Base-by-base conservation (phyloP, 345 rosid genomes). In the Luvunga scandens region DNA sequence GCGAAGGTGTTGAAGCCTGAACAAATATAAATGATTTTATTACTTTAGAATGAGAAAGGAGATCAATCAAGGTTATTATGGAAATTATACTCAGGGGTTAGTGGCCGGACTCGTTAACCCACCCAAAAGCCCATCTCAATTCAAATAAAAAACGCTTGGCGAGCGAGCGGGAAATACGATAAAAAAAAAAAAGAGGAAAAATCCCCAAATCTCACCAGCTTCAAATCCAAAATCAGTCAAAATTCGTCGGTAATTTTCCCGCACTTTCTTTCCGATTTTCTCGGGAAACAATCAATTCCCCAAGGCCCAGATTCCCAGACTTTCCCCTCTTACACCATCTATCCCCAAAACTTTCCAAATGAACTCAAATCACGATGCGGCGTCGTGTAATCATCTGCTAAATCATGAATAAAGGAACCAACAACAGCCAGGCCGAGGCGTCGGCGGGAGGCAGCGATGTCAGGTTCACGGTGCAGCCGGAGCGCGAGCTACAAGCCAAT, bases 401-500 rank as follows among this genome's bases (percentile, higher is more conserved):
- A 53, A 79, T 24, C 45, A 88, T 84, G 94, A 80, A 53, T 53
- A 53, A 53, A 53, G 57, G 22, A 53, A 53, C 70, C 75, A 79
- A 45, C 76, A 73, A 71, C 77, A 75, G 39, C 31, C 86, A 79
- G 24, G 88, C 84, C 25, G 85, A 81, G 2, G 87, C 80, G 24
- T 73, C 72, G 16, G 77, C 76, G 45, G 75, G 53, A 18, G 63
- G 80, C 21, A 73, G 74, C 48, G 88, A 83, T 66, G 88, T 69
- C 81, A 81, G 91, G 84, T 94, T 91, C 69, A 83, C 84, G 5
- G 90, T 97, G 25, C 95, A 90, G 59, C 95, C 98, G 31, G 94
- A 90, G 84, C 91, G 98, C 6, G 97, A 94, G 84, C 88, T 91
- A 72, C 91, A 87, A 73, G 94, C 99, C 28, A 97, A 97, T 78